Evolutionary conservation across 305 asterid species (phyloP).

Genomic region (Solanum chacoense): DNA sequence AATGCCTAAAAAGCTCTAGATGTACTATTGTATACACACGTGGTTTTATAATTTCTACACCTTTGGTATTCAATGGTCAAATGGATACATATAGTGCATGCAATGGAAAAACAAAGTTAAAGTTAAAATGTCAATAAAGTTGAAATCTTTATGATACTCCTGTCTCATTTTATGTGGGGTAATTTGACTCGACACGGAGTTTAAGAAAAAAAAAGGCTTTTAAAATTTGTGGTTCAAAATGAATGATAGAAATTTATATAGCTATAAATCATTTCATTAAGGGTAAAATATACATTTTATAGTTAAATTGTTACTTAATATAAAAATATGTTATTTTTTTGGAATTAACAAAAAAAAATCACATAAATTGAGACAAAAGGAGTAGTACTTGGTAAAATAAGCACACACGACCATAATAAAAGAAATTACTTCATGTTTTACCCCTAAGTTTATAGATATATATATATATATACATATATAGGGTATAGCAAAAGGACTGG

Average conservation of each 20-base stretch:
- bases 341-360: no score
- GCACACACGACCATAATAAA: background rate
- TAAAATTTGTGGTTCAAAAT: no score
- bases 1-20: background rate
- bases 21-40: background rate
- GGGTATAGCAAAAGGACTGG: slow-evolving; percentile 21
- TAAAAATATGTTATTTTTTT: no score
- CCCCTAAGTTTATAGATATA: background rate
- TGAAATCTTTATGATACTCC: background rate
- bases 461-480: background rate
- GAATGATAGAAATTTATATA: no score
- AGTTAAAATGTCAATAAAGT: background rate
- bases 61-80: background rate
- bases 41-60: background rate
- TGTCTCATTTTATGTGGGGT: no score
- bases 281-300: no score
- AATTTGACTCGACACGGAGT: no score
- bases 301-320: no score
- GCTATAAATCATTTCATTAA: no score
- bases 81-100: background rate
- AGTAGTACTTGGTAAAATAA: background rate
- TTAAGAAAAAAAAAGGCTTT: no score
- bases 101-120: background rate
- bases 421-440: background rate
- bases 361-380: no score